phyloP scores from a whole-genome alignment of 352 stramenopile species.

The Pythium monospermum region DNA sequence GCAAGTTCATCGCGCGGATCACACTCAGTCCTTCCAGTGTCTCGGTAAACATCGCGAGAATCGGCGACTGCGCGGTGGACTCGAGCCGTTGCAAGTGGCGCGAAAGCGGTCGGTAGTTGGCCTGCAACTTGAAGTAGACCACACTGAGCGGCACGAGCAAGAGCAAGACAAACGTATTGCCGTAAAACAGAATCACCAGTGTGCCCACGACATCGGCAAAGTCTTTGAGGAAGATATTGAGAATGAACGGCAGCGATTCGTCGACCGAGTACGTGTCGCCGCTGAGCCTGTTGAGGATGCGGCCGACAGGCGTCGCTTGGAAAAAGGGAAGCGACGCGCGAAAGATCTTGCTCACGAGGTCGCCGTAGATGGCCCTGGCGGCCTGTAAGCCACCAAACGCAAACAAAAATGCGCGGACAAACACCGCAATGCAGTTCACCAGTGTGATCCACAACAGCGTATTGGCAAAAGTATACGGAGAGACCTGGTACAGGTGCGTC shows the following conservation, averaged over 20 bases:
- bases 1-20: slow-evolving; percentile 49
- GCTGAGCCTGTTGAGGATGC: slow-evolving; percentile 75
- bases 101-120: slow-evolving; percentile 61
- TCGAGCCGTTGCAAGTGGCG: slow-evolving; percentile 70
- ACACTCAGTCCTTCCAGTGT: slow-evolving; percentile 67
- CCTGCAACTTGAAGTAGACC: slow-evolving; percentile 66
- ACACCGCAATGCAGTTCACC: slow-evolving; percentile 60
- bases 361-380: slow-evolving; percentile 51
- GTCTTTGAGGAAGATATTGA: slow-evolving; percentile 88
- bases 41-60: slow-evolving; percentile 67
- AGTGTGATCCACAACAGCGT: slow-evolving; percentile 60
- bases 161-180: slow-evolving; percentile 66
- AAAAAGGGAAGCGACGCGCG: slow-evolving; percentile 61
- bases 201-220: slow-evolving; percentile 61
- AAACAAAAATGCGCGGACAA: slow-evolving; percentile 83
- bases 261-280: slow-evolving; percentile 82
- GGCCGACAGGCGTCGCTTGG: slow-evolving; percentile 54
- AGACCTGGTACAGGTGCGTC: too few relatives aligned
- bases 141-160: slow-evolving; percentile 66
- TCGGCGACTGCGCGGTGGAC: slow-evolving; percentile 64
- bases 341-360: slow-evolving; percentile 53
- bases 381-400: slow-evolving; percentile 72
- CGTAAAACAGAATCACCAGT: slow-evolving; percentile 74
- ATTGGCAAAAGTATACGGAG: slow-evolving; percentile 41
- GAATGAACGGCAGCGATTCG: slow-evolving; percentile 83